These are phyloP conservation scores for Xylaria sp. DNA, from an alignment of 2,329 filamentous ascomycete genomes.

Conservation along the genomic window DNA sequence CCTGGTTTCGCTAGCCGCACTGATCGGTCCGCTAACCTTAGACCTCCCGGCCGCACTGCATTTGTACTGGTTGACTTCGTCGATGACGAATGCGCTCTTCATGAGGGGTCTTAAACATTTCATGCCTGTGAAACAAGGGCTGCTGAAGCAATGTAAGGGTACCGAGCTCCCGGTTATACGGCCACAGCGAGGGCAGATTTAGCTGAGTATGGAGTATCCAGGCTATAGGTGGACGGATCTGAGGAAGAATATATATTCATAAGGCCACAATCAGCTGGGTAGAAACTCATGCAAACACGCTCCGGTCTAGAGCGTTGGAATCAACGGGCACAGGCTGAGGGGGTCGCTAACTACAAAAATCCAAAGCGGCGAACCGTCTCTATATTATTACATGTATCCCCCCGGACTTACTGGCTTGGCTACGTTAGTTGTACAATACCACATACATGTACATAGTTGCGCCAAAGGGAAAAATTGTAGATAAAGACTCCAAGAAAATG, in stretches of 20 bases:
- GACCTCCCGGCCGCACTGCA: constrained; percentile 57
- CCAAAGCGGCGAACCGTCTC: not conserved
- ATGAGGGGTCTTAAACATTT: constrained; percentile 37
- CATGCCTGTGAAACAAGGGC: constrained; percentile 43
- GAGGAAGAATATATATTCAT: too few relatives aligned
- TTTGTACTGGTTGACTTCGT: constrained; percentile 57
- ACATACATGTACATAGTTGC: not conserved
- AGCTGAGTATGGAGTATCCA: not conserved
- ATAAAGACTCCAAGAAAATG: not conserved
- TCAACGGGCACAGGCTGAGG: not conserved
- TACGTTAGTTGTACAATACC: constrained; percentile 8
- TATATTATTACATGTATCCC: not conserved
- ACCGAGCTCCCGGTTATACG: constrained; percentile 38
- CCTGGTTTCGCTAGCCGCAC: constrained; percentile 46
- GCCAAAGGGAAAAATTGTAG: not conserved
- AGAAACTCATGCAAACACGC: not conserved
- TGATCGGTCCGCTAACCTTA: constrained; percentile 53
- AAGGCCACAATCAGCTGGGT: not conserved
- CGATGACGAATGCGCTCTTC: constrained; percentile 43
- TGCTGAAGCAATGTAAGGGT: constrained; percentile 39
- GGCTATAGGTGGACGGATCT: not conserved
- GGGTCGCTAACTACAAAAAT: too few relatives aligned
- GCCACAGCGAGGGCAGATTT: constrained; percentile 28
- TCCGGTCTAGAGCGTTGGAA: not conserved
- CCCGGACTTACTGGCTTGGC: not conserved